Evolutionary conservation across 768 basidiomycete species (phyloP).

Genomic region (Lanmaoa rubissima): DNA sequence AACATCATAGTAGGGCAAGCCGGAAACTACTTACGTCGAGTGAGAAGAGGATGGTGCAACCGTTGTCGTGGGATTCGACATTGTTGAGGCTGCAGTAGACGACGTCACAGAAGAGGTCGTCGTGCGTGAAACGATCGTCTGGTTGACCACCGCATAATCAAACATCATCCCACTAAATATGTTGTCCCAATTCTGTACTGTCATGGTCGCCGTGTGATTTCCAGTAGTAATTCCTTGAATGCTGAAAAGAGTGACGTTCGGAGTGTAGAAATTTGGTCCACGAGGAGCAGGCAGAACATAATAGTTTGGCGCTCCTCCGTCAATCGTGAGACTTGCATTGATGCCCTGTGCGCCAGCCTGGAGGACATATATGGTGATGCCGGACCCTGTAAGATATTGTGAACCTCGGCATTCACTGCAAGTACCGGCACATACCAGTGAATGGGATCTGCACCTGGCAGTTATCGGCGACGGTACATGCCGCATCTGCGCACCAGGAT

Average conservation of each 20-base stretch:
- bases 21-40: background rate
- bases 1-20: background rate
- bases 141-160: slow-evolving; percentile 18
- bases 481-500: slow-evolving; percentile 5
- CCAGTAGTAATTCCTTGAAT: slow-evolving; percentile 13
- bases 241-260: slow-evolving; percentile 15
- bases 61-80: background rate
- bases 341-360: slow-evolving; percentile 18
- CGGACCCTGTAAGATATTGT: slow-evolving; percentile 13
- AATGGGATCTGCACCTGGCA: slow-evolving; percentile 19
- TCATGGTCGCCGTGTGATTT: slow-evolving; percentile 15
- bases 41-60: background rate
- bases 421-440: background rate
- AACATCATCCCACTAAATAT: slow-evolving; percentile 18
- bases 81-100: background rate
- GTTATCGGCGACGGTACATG: slow-evolving; percentile 8
- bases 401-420: background rate
- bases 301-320: slow-evolving; percentile 4
- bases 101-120: background rate
- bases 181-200: slow-evolving; percentile 11
- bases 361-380: slow-evolving; percentile 19
- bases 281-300: slow-evolving; percentile 12
- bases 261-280: slow-evolving; percentile 7
- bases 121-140: slow-evolving; percentile 7
- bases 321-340: slow-evolving; percentile 15